Conservation (phyloP, 108 stramenopile species). For the Pseudonitzschia delicatissima region DNA sequence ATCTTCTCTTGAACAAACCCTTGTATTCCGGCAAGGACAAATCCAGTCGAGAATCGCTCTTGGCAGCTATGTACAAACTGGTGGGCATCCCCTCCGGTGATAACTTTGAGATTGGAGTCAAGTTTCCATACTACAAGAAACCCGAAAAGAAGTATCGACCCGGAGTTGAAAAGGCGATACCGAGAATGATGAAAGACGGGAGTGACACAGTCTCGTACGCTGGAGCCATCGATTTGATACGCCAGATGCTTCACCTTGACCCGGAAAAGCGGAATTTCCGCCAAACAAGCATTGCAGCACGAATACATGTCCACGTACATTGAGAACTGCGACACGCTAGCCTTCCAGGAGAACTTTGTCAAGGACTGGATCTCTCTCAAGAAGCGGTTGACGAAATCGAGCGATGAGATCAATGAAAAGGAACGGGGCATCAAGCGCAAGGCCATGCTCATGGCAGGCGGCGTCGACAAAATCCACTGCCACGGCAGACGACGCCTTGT, state of each 20-base stretch:
- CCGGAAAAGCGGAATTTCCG: conserved; percentile 72
- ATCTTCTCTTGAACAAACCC: conserved; percentile 74
- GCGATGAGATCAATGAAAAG: conserved; percentile 13
- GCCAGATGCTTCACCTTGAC: conserved; percentile 73
- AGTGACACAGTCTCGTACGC: conserved; percentile 32
- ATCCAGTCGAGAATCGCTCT: conserved; percentile 50
- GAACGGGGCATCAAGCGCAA: conserved; percentile 61
- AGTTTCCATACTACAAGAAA: conserved; percentile 75
- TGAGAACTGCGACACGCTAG: conserved; percentile 15
- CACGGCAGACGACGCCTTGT: conserved; percentile 62
- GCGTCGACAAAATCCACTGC: conserved; percentile 28
- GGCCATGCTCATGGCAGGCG: conserved; percentile 50
- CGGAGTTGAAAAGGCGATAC: conserved; percentile 74
- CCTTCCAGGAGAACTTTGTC: conserved; percentile 62
- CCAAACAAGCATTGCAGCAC: conserved; percentile 67
- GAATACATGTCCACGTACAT: conserved; percentile 42
- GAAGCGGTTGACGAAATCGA: conserved; percentile 23
- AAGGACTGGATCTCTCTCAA: conserved; percentile 76
- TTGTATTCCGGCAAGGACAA: conserved; percentile 73
- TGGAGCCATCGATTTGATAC: conserved; percentile 67
- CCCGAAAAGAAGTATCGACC: conserved; percentile 64
- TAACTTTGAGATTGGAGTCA: conserved; percentile 53
- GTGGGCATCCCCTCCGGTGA: conserved; percentile 61
- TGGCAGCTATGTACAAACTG: conserved; percentile 68
- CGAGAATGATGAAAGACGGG: conserved; percentile 53